phyloP scores from a whole-genome alignment of 176 grass and related monocot species.

The Avena atlantica region DNA sequence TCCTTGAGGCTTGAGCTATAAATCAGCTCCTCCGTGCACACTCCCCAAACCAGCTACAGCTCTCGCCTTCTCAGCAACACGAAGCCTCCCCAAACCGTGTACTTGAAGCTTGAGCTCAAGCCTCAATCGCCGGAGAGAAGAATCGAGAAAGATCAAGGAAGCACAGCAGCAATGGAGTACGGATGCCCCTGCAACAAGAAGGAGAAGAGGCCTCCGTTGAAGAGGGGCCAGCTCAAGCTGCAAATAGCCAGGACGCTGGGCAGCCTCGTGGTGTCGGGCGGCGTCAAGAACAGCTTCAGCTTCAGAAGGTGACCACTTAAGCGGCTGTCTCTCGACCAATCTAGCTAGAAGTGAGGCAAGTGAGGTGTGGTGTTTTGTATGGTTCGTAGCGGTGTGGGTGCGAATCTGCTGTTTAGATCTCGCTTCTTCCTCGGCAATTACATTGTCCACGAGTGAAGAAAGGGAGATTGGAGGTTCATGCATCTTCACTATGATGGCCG shows the following conservation, averaged over 20 bases:
- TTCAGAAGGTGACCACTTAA: too few species aligned
- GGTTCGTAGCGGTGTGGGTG: too few species aligned
- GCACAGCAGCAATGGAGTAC: constrained; percentile 40
- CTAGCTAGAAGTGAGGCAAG: too few species aligned
- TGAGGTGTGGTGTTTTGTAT: too few species aligned
- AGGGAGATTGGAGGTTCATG: neutral
- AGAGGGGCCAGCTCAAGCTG: constrained; percentile 11
- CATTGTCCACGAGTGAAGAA: constrained; percentile 16
- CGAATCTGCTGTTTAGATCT: neutral
- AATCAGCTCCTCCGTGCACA: neutral
- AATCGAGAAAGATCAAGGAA: neutral
- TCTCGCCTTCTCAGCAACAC: constrained; percentile 15
- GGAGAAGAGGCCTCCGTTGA: constrained; percentile 16
- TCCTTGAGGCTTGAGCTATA: constrained; percentile 20
- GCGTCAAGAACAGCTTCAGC: too few species aligned
- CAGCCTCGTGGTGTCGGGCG: neutral
- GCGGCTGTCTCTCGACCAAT: too few species aligned
- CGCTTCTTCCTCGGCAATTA: constrained; percentile 9
- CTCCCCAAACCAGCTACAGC: constrained; percentile 16
- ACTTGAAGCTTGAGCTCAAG: neutral
- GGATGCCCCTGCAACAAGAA: neutral
- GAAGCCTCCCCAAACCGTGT: neutral
- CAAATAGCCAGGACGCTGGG: neutral
- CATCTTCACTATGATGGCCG: neutral
- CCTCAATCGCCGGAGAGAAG: neutral